Base-by-base conservation (phyloP, 768 basidiomycete species). In the Russula abietina region DNA sequence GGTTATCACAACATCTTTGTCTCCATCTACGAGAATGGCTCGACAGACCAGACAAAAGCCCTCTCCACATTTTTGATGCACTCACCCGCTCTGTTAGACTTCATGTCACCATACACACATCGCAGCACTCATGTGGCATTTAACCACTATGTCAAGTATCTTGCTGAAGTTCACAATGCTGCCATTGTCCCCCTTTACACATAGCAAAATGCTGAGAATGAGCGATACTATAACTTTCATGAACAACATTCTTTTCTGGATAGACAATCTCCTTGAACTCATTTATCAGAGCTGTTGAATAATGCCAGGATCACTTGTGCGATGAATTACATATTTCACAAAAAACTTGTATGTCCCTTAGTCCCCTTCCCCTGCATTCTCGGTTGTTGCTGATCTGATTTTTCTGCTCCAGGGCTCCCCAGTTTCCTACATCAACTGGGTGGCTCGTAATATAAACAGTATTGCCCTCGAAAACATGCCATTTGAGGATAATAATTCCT, bases 291-390 rank as follows among this genome's bases (percentile, higher is more conserved):
- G 84, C 70, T 80, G 55, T 75, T 78, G 60, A 94, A 98, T 75
- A 98, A 97, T 74, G 97, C 97, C 1, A 96, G 95, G 17, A 96
- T 98, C 73, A 98, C 97, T 10, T 98, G 97, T 69, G 97, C 96
- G 0, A 87, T 94, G 0, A 96, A 99, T 73, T 99, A 99, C 78
- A 98, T 99, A 93, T 99, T 91, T 77, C 97, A 99, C 77, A 85
- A 94, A 33, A 94, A 96, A 52, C 89, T 98, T 66, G 89, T 85
- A 67, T 69, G 85, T 80, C 51, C 45, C 48, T 28, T 28, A 8
- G 28, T 39, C 45, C 14, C 5, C 17, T 48, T 50, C 43, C 36
- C 5, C 26, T 52, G 2, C 9, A 2, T 49, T 28, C 16, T 14
- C 52, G 30, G 26, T 48, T 60, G 9, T 30, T 45, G 45, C 16